Conservation (phyloP, 2,329 filamentous ascomycete species). For the Salinomyces thailandicus region DNA sequence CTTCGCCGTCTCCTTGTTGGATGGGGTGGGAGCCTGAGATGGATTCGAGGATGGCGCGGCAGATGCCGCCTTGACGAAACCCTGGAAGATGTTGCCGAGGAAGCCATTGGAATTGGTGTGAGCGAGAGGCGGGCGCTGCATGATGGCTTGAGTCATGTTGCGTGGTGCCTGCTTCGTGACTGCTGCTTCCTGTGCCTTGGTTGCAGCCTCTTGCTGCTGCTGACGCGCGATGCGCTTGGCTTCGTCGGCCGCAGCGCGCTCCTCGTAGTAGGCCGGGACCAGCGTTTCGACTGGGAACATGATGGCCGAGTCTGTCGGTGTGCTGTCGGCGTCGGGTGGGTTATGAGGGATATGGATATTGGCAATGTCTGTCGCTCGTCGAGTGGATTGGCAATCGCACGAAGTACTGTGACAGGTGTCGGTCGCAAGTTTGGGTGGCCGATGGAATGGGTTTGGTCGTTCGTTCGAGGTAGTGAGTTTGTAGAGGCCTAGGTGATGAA, state of each 20-base stretch:
- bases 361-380: too few species aligned
- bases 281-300: slow-evolving; percentile 27
- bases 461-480: too few species aligned
- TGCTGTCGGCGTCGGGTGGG: too few species aligned
- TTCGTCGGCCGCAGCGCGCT: slow-evolving; percentile 18
- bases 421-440: too few species aligned
- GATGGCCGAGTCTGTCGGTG: neutral
- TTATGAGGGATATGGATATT: too few species aligned
- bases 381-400: too few species aligned
- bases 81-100: slow-evolving; percentile 22
- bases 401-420: too few species aligned
- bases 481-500: too few species aligned
- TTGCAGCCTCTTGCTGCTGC: slow-evolving; percentile 12
- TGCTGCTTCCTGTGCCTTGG: slow-evolving; percentile 7
- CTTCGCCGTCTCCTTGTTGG: slow-evolving; percentile 5
- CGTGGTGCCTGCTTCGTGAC: slow-evolving; percentile 4
- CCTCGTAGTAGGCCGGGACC: slow-evolving; percentile 23
- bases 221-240: slow-evolving; percentile 15
- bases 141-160: slow-evolving; percentile 7
- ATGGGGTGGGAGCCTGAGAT: slow-evolving; percentile 9
- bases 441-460: too few species aligned
- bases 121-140: slow-evolving; percentile 16
- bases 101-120: slow-evolving; percentile 7
- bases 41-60: slow-evolving; percentile 4
- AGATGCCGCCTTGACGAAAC: slow-evolving; percentile 9